Base-by-base conservation (phyloP, 495 filamentous ascomycete genomes). In the Chaetomium tenue region DNA sequence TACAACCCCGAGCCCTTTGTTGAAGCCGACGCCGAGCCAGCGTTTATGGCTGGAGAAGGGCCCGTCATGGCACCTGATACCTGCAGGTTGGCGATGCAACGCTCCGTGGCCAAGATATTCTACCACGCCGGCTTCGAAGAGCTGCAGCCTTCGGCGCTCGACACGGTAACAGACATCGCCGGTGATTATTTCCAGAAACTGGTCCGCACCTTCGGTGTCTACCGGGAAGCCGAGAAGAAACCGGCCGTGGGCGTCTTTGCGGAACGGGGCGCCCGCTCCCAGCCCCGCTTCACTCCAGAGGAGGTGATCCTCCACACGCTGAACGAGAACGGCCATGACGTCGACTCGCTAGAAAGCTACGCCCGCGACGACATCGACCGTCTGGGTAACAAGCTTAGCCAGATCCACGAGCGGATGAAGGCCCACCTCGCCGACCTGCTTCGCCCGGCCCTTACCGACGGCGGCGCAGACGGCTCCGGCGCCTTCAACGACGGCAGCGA, bases 71-170 rank as follows among this genome's bases (percentile, higher is more conserved):
- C 90, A 20, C 84, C 89, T 12, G 86, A 86, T 74, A 86, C 90
- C 47, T 91, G 89, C 74, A 86, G 90, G 66, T 86, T 91, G 23
- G 92, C 91, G 15, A 71, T 99, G 60, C 91, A 96, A 71, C 87
- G 95, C 60, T 93, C 91, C 25, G 88, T 97, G 25, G 92, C 88
- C 37, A 94, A 99, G 78, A 84, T 99, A 26, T 95, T 97, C 70
- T 97, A 96, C 71, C 92, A 97, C 76, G 89, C 95, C 60, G 94
- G 94, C 8, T 99, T 98, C 67, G 94, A 99, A 75, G 95, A 99
- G 70, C 92, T 93, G 65, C 94, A 99, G 69, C 94, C 94, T 7
- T 93, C 91, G 39, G 93, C 94, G 48, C 77, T 99, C 37, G 95
- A 98, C 64, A 84, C 89, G 1, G 86, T 93, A 44, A 97, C 95